A percentile compares a stretch with the other conserved stretches of the same genome.
Evolutionary conservation across 2,329 filamentous ascomycete species (phyloP).

Genomic region (Paracamarosporium sp.): DNA sequence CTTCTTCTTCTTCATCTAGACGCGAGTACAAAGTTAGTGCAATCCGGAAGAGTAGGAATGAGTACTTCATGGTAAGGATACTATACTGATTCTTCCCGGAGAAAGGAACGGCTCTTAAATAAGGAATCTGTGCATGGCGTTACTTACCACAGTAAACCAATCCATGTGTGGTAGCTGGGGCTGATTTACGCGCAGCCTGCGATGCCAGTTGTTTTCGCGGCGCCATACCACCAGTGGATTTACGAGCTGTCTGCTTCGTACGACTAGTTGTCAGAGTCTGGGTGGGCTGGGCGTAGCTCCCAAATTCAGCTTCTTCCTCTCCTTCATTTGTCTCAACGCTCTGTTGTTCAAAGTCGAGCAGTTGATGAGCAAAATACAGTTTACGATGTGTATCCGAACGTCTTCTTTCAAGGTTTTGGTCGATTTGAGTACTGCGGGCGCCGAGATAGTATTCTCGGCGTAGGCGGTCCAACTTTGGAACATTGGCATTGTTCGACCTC

Average conservation of each 20-base stretch:
- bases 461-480: constrained; percentile 26
- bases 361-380: constrained; percentile 33
- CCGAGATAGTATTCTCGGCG: constrained; percentile 38
- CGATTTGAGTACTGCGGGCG: neutral
- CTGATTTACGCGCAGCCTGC: neutral
- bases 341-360: constrained; percentile 32
- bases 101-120: no score
- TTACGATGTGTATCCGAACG: constrained; percentile 24
- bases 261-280: neutral
- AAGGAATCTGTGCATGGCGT: no score
- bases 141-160: neutral
- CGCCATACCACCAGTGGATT: neutral
- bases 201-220: neutral
- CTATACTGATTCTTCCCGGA: no score
- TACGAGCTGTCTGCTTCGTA: constrained; percentile 15
- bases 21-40: neutral
- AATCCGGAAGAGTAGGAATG: no score
- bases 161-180: neutral
- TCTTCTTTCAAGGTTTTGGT: constrained; percentile 23
- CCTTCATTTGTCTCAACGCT: constrained; percentile 32
- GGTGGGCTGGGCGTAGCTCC: constrained; percentile 3
- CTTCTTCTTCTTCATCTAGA: neutral
- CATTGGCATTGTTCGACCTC: constrained; percentile 20
- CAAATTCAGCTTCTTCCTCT: constrained; percentile 39
- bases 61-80: no score